phyloP scores from a whole-genome alignment of 257 asterid genomes.

The Scutellaria galericulata region DNA sequence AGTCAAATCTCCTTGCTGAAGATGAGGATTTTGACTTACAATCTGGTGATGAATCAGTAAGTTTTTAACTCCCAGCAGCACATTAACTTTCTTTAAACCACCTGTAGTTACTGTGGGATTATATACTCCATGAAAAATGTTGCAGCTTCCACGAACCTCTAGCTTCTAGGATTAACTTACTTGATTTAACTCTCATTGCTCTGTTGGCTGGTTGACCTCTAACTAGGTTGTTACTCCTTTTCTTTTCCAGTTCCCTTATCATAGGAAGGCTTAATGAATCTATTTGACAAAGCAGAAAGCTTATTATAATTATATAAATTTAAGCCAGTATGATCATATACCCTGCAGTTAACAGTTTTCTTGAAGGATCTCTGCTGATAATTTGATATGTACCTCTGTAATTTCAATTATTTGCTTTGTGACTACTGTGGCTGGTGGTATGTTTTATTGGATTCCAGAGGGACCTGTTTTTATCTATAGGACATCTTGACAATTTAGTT shows the following conservation, averaged over 20 bases:
- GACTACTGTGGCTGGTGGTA: constrained; percentile 6
- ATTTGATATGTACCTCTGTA: constrained; percentile 17
- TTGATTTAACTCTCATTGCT: constrained; percentile 21
- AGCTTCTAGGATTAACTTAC: constrained; percentile 15
- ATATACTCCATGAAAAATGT: constrained; percentile 16
- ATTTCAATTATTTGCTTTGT: constrained; percentile 18
- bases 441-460: neutral
- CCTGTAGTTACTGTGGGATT: constrained; percentile 11
- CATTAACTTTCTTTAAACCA: constrained; percentile 24
- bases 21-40: constrained; percentile 78
- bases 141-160: constrained; percentile 1
- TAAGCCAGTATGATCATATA: neutral
- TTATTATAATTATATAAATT: constrained; percentile 1
- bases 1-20: constrained; percentile 58
- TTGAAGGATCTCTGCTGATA: constrained; percentile 18
- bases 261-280: neutral
- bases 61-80: constrained; percentile 35
- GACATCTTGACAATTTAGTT: constrained; percentile 11
- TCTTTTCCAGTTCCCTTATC: neutral
- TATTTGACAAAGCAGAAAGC: constrained; percentile 6
- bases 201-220: constrained; percentile 22
- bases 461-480: constrained; percentile 14
- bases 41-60: constrained; percentile 78
- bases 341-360: neutral
- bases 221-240: neutral